A percentile compares a stretch with the other conserved stretches of the same genome.
Conservation (phyloP, 352 stramenopile species). For the Globisporangium radiosum region DNA sequence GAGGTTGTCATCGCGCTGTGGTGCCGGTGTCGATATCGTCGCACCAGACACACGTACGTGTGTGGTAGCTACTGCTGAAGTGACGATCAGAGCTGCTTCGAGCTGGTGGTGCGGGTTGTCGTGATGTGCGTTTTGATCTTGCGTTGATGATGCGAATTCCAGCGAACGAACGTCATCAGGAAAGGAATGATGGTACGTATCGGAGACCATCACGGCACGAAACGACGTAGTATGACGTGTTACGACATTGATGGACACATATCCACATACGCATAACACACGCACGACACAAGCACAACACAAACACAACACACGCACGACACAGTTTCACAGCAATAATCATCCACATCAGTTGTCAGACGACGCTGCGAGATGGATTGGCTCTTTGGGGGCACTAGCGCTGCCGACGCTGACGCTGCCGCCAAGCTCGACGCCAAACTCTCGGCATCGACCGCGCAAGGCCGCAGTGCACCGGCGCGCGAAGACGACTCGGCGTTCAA, state of each 20-base stretch:
- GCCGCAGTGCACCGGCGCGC: constrained; percentile 50
- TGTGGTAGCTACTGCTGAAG: background rate
- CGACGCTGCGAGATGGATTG: constrained; percentile 41
- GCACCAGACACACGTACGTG: too few relatives aligned
- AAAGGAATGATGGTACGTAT: background rate
- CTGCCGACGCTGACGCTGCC: constrained; percentile 6
- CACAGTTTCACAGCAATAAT: too few relatives aligned
- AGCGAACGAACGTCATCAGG: background rate
- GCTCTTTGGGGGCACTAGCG: constrained; percentile 33
- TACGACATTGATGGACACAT: background rate
- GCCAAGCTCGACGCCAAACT: constrained; percentile 37
- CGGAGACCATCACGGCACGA: background rate
- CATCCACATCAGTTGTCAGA: background rate
- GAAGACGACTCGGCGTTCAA: constrained; percentile 70
- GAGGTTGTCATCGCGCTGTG: background rate
- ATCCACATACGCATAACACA: background rate
- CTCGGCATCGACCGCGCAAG: constrained; percentile 45
- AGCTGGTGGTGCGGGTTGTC: too few relatives aligned
- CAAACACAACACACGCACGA: background rate
- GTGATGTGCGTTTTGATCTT: too few relatives aligned
- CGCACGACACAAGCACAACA: background rate
- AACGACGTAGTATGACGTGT: too few relatives aligned
- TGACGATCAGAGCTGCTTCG: background rate
- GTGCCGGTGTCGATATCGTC: too few relatives aligned
- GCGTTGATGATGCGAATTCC: background rate